Conservation (phyloP, 1,139 yeast genomes). For the Candida anutae region DNA sequence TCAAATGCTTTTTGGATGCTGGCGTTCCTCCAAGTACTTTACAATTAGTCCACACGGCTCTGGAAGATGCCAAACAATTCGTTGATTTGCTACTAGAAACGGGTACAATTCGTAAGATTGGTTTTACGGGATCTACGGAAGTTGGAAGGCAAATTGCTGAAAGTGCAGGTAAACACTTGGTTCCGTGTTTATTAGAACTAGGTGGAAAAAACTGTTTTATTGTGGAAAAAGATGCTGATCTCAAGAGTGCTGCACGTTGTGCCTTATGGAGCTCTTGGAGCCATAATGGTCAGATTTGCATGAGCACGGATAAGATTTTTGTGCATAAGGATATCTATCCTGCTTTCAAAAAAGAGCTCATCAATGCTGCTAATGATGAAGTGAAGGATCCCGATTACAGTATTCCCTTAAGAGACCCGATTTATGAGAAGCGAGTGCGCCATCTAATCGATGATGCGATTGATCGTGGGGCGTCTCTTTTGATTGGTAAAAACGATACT, state of each 20-base stretch:
- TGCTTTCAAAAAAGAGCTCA: slow-evolving; percentile 13
- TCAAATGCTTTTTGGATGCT: slow-evolving; percentile 25
- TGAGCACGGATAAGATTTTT: slow-evolving; percentile 33
- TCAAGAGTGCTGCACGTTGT: slow-evolving; percentile 22
- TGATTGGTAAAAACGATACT: no score
- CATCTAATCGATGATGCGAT: slow-evolving; percentile 34
- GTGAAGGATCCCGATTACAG: slow-evolving; percentile 14
- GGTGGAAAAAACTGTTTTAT: slow-evolving; percentile 38
- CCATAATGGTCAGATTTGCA: slow-evolving; percentile 41
- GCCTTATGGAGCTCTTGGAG: slow-evolving; percentile 28
- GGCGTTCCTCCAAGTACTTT: slow-evolving; percentile 31
- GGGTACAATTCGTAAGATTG: slow-evolving; percentile 22
- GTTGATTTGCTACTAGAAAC: slow-evolving; percentile 21
- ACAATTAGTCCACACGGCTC: slow-evolving; percentile 26
- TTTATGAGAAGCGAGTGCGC: slow-evolving; percentile 16
- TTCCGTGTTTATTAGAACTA: slow-evolving; percentile 25
- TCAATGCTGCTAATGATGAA: slow-evolving; percentile 13
- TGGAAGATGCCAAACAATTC: slow-evolving; percentile 17
- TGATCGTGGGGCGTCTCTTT: slow-evolving; percentile 30
- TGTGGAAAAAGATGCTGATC: slow-evolving; percentile 25
- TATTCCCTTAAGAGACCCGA: slow-evolving; percentile 21
- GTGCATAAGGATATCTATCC: slow-evolving; percentile 27
- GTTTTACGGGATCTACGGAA: slow-evolving; percentile 38
- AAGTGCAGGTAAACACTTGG: slow-evolving; percentile 22
- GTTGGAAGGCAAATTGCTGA: slow-evolving; percentile 28